Evolutionary conservation across 495 filamentous ascomycete genomes (phyloP), one percentile per base, ranked within the genome.

Genomic region (Astrothelium subdiscretum): DNA sequence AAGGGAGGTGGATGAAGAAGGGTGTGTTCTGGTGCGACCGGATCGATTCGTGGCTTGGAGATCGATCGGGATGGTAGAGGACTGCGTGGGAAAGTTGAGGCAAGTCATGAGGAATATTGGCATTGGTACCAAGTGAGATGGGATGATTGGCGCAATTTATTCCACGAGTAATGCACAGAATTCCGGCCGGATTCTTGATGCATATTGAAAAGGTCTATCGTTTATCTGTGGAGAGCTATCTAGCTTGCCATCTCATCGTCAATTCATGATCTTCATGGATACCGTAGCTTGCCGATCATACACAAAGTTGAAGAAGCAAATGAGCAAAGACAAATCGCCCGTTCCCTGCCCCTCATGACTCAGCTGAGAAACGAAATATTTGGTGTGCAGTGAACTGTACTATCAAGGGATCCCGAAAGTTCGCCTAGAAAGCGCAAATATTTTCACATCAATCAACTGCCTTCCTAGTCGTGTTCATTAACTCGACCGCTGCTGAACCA

Each of bases 1-100:
- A 32, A 68, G 78, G 24, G 77, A 75, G 38, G 71, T 83, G 6
- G 75, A 76, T n/a, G 81, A 83, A 58, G 73, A 76, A 67, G 81
- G 81, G 0, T 77, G 74, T 66, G 73, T 83, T 3, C 66, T 83
- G 32, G 68, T 78, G 12, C 66, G 79, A 20, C 79, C 79, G 1
- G 79, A 82, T 70, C 66, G 77, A 10, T 75, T 79, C 64, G 72
- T 82, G 4, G 74, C 77, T 5, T 82, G 79, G 69, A 60, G 69
- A 42, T 65, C 64, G 22, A 57, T 60, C 32, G 62, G 32, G 3
- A 72, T 73, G 65, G 31, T 63, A 11, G 58, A 65, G 0, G 68
- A 73, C 31, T 64, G 61, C 43, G 66, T 66, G 32, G 43, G 57
- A 20, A 74, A 74, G 5, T 43, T 77, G 35, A 63, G 69, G 52